Percentiles rank a stretch among this genome's conserved stretches.
Conservation (phyloP, 495 filamentous ascomycete genomes). For the Lasiosphaeria miniovina region DNA sequence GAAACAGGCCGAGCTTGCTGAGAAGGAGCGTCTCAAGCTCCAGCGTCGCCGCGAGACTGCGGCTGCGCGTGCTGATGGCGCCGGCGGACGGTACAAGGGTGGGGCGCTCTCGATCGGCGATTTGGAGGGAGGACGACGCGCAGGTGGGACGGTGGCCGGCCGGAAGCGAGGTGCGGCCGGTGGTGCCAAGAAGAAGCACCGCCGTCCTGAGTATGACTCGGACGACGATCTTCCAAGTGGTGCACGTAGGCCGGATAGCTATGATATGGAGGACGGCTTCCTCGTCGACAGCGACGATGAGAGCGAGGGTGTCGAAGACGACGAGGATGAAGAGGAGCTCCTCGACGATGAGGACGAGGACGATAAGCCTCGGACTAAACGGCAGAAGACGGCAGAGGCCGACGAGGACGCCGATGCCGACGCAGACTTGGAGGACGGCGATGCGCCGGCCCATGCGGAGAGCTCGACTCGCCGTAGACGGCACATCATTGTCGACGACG, state of each 20-base stretch:
- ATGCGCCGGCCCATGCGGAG: slow-evolving; percentile 32
- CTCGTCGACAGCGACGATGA: slow-evolving; percentile 73
- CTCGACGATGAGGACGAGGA: slow-evolving; percentile 48
- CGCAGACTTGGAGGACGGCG: slow-evolving; percentile 37
- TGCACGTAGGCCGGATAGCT: slow-evolving; percentile 70
- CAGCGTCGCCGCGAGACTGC: slow-evolving; percentile 67
- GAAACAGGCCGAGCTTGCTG: slow-evolving; percentile 68
- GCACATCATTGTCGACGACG: slow-evolving; percentile 50
- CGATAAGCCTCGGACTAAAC: slow-evolving; percentile 48
- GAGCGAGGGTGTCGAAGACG: slow-evolving; percentile 58
- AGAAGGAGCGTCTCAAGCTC: slow-evolving; percentile 66
- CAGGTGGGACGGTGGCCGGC: slow-evolving; percentile 21
- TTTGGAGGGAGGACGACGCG: slow-evolving; percentile 60
- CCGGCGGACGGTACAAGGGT: slow-evolving; percentile 46
- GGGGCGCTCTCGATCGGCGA: slow-evolving; percentile 69
- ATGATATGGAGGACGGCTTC: slow-evolving; percentile 77
- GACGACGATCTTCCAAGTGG: slow-evolving; percentile 66
- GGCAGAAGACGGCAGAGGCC: slow-evolving; percentile 42
- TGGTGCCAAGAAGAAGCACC: slow-evolving; percentile 39
- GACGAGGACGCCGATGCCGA: slow-evolving; percentile 27
- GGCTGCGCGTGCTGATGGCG: slow-evolving; percentile 58
- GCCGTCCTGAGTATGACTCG: slow-evolving; percentile 53
- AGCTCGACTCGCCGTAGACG: slow-evolving; percentile 36
- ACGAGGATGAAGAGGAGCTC: slow-evolving; percentile 55
- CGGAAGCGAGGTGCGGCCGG: slow-evolving; percentile 46